Percentiles rank a stretch among this genome's conserved stretches.
Conservation (phyloP, 345 rosid species). For the Corchorus capsularis region DNA sequence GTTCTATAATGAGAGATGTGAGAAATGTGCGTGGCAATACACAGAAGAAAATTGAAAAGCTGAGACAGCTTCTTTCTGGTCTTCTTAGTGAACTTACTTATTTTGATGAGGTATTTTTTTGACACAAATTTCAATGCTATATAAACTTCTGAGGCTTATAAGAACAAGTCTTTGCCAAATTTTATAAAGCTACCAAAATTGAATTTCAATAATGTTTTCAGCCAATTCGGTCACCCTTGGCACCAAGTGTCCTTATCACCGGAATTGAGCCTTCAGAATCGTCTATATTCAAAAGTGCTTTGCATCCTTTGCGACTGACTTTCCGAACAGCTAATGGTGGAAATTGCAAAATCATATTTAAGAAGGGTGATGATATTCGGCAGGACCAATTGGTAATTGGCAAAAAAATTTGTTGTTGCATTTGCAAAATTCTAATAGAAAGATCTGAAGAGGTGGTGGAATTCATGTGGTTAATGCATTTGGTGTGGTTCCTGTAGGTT, state of each 20-base stretch:
- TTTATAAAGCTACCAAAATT: constrained; percentile 16
- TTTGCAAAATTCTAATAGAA: constrained; percentile 11
- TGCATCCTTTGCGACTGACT: constrained; percentile 87
- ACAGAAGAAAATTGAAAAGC: constrained; percentile 96
- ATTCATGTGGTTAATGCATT: constrained; percentile 21
- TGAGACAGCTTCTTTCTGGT: constrained; percentile 93
- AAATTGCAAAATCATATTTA: constrained; percentile 78
- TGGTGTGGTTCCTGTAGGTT: constrained; percentile 59
- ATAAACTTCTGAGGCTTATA: constrained; percentile 20
- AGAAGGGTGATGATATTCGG: constrained; percentile 98
- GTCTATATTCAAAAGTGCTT: constrained; percentile 88
- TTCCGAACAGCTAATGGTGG: constrained; percentile 81
- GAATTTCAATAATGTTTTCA: constrained; percentile 38
- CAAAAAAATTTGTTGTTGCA: constrained; percentile 16
- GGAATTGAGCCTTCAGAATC: constrained; percentile 96
- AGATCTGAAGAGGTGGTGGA: not conserved
- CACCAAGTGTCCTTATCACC: constrained; percentile 74
- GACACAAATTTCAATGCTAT: constrained; percentile 18
- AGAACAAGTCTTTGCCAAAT: constrained; percentile 13
- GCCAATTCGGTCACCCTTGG: constrained; percentile 92
- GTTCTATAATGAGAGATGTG: constrained; percentile 87
- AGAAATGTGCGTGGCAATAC: constrained; percentile 98
- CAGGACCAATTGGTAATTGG: constrained; percentile 93
- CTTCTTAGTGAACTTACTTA: constrained; percentile 95
- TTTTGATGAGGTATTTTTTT: constrained; percentile 82